These are phyloP conservation scores for Ceratocystis albifundus DNA, from an alignment of 2,329 filamentous ascomycete species.

Conservation along the genomic window DNA sequence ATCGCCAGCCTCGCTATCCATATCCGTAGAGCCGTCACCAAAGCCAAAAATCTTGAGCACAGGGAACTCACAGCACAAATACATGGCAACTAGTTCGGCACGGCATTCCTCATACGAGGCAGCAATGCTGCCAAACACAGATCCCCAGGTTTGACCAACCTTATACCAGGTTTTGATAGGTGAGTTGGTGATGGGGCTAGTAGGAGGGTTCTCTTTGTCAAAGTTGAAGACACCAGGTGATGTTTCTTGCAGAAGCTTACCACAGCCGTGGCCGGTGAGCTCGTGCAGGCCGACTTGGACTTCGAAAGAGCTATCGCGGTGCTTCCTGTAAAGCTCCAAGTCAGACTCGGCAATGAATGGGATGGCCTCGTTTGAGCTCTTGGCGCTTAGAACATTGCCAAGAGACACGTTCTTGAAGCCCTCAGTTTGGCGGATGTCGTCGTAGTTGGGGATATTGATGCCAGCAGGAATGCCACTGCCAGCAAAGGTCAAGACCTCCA, in stretches of 20 bases:
- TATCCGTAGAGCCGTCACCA: conserved; percentile 61
- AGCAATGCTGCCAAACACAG: conserved; percentile 77
- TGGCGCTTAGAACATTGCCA: conserved; percentile 83
- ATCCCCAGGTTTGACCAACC: conserved; percentile 88
- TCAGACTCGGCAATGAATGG: conserved; percentile 78
- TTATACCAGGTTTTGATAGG: conserved; percentile 80
- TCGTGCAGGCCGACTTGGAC: conserved; percentile 94
- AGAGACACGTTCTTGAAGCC: conserved; percentile 92
- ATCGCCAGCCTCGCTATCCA: conserved; percentile 67
- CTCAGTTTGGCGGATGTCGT: conserved; percentile 66
- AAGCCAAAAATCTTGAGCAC: conserved; percentile 88
- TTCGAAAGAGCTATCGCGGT: conserved; percentile 80
- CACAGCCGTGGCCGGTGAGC: conserved; percentile 75
- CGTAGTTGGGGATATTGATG: conserved; percentile 60
- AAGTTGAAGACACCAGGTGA: conserved; percentile 77
- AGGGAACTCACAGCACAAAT: conserved; percentile 73
- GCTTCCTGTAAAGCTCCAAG: conserved; percentile 64
- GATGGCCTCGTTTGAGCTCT: conserved; percentile 81
- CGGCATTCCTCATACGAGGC: conserved; percentile 78
- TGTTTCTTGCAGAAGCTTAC: conserved; percentile 87
- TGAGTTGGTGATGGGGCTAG: conserved; percentile 67
- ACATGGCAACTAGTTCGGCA: conserved; percentile 89
- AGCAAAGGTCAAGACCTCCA: conserved; percentile 76
- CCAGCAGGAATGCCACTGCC: conserved; percentile 54
- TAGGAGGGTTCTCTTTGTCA: conserved; percentile 65